A percentile compares a stretch with the other conserved stretches of the same genome.
Conservation (phyloP, 1,139 yeast species). For the Scheffersomyces stambukii region DNA sequence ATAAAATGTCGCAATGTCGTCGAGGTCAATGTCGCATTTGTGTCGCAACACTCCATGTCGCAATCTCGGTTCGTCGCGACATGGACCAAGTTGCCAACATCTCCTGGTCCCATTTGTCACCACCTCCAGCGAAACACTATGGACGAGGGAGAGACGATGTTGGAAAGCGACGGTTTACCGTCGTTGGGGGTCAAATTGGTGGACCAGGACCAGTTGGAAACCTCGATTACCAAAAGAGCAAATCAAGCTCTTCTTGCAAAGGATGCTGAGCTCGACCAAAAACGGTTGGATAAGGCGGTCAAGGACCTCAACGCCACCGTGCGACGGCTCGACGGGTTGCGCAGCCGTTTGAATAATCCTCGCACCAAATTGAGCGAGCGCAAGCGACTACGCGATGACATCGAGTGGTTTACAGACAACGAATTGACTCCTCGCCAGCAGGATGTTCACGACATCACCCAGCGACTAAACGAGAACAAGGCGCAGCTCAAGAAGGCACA, state of each 20-base stretch:
- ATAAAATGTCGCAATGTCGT: too few species aligned
- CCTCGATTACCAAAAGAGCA: conserved; percentile 67
- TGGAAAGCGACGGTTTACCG: too few species aligned
- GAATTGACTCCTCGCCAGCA: conserved; percentile 50
- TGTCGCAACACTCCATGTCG: too few species aligned
- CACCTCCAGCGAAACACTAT: too few species aligned
- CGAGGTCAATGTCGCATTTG: too few species aligned
- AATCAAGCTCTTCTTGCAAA: conserved; percentile 54
- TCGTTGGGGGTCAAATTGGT: conserved; percentile 45
- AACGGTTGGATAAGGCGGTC: conserved; percentile 64
- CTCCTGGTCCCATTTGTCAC: too few species aligned
- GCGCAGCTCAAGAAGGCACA: conserved; percentile 14
- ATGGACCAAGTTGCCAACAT: too few species aligned
- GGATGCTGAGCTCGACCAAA: conserved; percentile 70
- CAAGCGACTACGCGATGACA: conserved; percentile 51
- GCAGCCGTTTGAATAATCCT: conserved; percentile 47
- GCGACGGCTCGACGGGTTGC: conserved; percentile 42
- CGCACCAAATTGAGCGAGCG: conserved; percentile 65
- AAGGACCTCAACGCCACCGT: conserved; percentile 41
- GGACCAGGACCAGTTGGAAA: conserved; percentile 74
- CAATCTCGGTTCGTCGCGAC: too few species aligned
- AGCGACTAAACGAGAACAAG: conserved; percentile 41
- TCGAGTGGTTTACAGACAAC: conserved; percentile 44
- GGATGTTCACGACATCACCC: conserved; percentile 66
- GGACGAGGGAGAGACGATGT: too few species aligned